These are phyloP conservation scores for Tephrocybe sp. DNA, from an alignment of 768 basidiomycete genomes.

Conservation along the genomic window DNA sequence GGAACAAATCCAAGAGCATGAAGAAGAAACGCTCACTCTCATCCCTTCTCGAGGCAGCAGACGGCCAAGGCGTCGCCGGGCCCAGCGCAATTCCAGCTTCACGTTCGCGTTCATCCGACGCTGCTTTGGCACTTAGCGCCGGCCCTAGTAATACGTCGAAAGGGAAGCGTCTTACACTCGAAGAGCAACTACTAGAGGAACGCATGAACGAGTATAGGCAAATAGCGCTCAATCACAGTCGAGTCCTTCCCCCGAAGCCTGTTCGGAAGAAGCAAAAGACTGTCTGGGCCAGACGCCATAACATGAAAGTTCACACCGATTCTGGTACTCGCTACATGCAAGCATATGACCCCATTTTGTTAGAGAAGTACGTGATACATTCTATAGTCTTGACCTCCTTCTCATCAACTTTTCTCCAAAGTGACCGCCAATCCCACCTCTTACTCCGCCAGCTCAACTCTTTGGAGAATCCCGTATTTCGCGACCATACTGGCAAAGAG, in stretches of 20 bases:
- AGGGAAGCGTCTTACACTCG: constrained; percentile 3
- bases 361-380: constrained; percentile 52
- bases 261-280: constrained; percentile 21
- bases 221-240: constrained; percentile 11
- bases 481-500: constrained; percentile 43
- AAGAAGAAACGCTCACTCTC: constrained; percentile 39
- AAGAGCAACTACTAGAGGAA: constrained; percentile 7
- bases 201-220: constrained; percentile 21
- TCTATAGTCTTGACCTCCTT: constrained; percentile 6
- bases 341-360: constrained; percentile 51
- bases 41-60: constrained; percentile 26
- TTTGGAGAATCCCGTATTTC: constrained; percentile 58
- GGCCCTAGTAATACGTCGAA: constrained; percentile 2
- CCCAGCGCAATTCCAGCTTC: constrained; percentile 8
- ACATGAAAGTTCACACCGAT: constrained; percentile 57
- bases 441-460: constrained; percentile 56
- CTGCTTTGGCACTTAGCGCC: constrained; percentile 3
- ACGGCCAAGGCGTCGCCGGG: constrained; percentile 10
- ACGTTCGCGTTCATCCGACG: constrained; percentile 13
- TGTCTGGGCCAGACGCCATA: constrained; percentile 38
- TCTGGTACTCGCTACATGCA: constrained; percentile 60
- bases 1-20: constrained; percentile 19
- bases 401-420: constrained; percentile 23
- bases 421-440: constrained; percentile 57
- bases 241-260: background rate